Percentiles rank a stretch among this genome's conserved stretches.
These are phyloP conservation scores for Camptophora hylomeconis DNA, from an alignment of 2,329 filamentous ascomycete genomes.

Conservation along the genomic window DNA sequence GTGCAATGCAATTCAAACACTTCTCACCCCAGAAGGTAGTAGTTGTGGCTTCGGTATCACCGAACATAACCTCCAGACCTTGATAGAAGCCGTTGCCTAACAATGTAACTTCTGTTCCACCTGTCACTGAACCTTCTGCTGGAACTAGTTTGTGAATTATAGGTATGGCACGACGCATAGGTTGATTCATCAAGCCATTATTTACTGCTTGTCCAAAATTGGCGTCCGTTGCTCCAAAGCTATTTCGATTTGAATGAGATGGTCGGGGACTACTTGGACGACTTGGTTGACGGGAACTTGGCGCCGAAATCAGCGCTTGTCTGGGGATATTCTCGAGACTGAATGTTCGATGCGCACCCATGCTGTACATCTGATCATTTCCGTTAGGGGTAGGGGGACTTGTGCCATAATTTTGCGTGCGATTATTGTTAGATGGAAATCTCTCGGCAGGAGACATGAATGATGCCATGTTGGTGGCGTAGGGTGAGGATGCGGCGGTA, in stretches of 20 bases:
- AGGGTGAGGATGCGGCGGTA: constrained; percentile 27
- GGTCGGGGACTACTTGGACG: constrained; percentile 60
- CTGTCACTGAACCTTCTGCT: constrained; percentile 64
- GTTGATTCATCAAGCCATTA: constrained; percentile 24
- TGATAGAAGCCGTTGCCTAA: constrained; percentile 70
- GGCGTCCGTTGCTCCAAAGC: constrained; percentile 27
- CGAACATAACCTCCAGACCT: constrained; percentile 75
- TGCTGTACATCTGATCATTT: constrained; percentile 47
- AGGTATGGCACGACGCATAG: constrained; percentile 41
- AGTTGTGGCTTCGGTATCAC: constrained; percentile 53
- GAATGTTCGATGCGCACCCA: constrained; percentile 43
- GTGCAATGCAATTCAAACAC: constrained; percentile 66
- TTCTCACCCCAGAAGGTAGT: constrained; percentile 72
- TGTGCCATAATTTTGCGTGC: constrained; percentile 41
- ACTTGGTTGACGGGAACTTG: constrained; percentile 60
- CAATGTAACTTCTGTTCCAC: constrained; percentile 77
- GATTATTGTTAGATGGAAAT: constrained; percentile 32
- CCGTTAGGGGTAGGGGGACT: constrained; percentile 55
- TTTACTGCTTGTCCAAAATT: constrained; percentile 19
- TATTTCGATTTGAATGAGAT: constrained; percentile 26
- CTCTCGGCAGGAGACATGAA: constrained; percentile 30
- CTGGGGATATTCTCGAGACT: constrained; percentile 54
- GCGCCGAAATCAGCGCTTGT: constrained; percentile 56
- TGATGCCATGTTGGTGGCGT: constrained; percentile 25
- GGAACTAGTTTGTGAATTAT: constrained; percentile 76